These are phyloP conservation scores for Gaillardinia entomophila DNA, from an alignment of 805 yeast genomes.

Conservation along the genomic window DNA sequence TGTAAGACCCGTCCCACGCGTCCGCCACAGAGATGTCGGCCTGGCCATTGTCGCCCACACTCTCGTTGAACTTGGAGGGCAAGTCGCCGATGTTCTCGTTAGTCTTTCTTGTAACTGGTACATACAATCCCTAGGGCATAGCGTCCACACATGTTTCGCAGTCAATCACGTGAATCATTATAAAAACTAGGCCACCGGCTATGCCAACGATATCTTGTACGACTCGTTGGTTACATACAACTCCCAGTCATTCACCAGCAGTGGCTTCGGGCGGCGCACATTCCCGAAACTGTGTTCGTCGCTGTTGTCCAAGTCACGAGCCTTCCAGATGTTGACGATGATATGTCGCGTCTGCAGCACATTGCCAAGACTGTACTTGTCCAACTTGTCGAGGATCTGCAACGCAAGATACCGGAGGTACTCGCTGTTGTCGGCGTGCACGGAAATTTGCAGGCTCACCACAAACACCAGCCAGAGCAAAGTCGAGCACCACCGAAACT, in stretches of 20 bases:
- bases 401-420: constrained; percentile 19
- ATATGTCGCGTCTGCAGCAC: constrained; percentile 17
- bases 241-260: constrained; percentile 25
- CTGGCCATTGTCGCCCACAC: constrained; percentile 1
- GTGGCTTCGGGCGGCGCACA: constrained; percentile 1
- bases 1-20: constrained; percentile 37
- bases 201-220: constrained; percentile 18
- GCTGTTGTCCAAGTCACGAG: constrained; percentile 17
- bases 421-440: constrained; percentile 17
- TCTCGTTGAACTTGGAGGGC: not conserved
- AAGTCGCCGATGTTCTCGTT: not conserved
- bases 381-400: constrained; percentile 17
- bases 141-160: not conserved
- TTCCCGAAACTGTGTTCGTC: constrained; percentile 14
- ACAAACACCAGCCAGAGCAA: constrained; percentile 25
- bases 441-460: constrained; percentile 19
- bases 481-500: constrained; percentile 24
- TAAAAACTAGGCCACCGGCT: not conserved
- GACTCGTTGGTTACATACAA: constrained; percentile 20
- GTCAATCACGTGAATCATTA: not conserved
- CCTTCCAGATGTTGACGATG: constrained; percentile 21
- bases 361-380: constrained; percentile 20
- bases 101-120: not conserved
- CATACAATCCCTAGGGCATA: not conserved
- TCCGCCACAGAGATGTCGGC: constrained; percentile 2